Percentiles rank a stretch among this genome's conserved stretches.
phyloP scores from a whole-genome alignment of 2,329 filamentous ascomycete species.

The Aspergillus persii region DNA sequence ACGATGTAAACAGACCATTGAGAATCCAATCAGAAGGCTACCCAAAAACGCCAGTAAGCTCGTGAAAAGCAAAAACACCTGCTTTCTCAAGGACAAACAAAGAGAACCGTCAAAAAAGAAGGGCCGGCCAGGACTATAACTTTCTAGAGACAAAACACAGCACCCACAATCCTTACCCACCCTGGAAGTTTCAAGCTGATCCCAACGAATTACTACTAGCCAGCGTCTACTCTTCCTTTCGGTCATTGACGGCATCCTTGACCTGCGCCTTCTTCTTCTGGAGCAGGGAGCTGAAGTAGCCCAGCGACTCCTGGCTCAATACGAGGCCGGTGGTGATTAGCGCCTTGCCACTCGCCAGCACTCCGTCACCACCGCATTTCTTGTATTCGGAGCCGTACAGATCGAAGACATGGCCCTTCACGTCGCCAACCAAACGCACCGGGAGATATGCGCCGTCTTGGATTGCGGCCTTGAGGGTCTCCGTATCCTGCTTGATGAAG shows the following conservation, averaged over 20 bases:
- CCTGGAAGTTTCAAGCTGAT: background rate
- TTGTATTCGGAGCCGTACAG: constrained; percentile 47
- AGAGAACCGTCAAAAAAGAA: background rate
- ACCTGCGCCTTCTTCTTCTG: constrained; percentile 62
- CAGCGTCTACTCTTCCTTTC: constrained; percentile 29
- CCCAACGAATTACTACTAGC: constrained; percentile 7
- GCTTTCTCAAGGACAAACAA: background rate
- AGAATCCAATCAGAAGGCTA: background rate
- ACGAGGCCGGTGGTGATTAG: constrained; percentile 65
- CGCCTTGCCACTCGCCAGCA: constrained; percentile 69
- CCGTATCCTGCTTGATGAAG: constrained; percentile 70
- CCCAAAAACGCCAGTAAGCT: background rate
- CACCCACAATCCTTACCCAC: background rate
- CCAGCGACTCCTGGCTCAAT: constrained; percentile 63
- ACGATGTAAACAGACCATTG: background rate
- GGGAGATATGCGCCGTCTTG: constrained; percentile 63
- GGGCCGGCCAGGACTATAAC: constrained; percentile 1
- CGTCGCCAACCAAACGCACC: constrained; percentile 60
- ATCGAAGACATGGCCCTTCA: constrained; percentile 46
- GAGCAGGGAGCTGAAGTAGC: constrained; percentile 60
- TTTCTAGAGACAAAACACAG: constrained; percentile 1
- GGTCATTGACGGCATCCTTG: constrained; percentile 55
- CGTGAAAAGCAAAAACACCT: background rate
- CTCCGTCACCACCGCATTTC: constrained; percentile 53
- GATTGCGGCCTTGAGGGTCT: constrained; percentile 65